Evolutionary conservation across 2,329 filamentous ascomycete genomes (phyloP).

Genomic region (Colletotrichum ledebouriae): DNA sequence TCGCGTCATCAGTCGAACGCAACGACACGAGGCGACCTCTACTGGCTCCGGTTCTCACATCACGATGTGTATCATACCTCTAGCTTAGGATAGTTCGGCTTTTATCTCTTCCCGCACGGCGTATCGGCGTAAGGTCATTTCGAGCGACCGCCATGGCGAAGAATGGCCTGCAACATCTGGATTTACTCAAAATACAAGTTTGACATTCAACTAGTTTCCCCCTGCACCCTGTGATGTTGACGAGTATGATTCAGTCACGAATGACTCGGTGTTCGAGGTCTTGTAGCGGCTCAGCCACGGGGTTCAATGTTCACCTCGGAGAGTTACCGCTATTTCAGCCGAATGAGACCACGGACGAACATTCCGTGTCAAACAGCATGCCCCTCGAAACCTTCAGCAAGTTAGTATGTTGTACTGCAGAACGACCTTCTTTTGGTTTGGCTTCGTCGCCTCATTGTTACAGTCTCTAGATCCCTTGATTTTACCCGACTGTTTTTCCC

Average conservation of each 20-base stretch:
- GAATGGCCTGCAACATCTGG: slow-evolving; percentile 24
- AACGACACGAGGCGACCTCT: slow-evolving; percentile 20
- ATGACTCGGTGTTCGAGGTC: background rate
- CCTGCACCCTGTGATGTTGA: background rate
- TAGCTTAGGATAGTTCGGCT: slow-evolving; percentile 40
- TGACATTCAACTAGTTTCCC: background rate
- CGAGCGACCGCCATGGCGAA: slow-evolving; percentile 27
- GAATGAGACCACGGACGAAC: slow-evolving; percentile 33
- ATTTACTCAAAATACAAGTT: slow-evolving; percentile 9
- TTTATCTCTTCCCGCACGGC: slow-evolving; percentile 36
- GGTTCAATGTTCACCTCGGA: slow-evolving; percentile 9
- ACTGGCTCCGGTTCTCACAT: slow-evolving; percentile 22
- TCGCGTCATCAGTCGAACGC: slow-evolving; percentile 1
- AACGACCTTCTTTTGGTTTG: slow-evolving; percentile 3
- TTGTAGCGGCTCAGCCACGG: slow-evolving; percentile 15
- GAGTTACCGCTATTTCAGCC: slow-evolving; percentile 32
- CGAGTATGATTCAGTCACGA: background rate
- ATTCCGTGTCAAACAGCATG: slow-evolving; percentile 16
- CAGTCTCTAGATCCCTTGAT: slow-evolving; percentile 12
- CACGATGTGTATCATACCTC: slow-evolving; percentile 34
- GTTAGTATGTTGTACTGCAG: slow-evolving; percentile 10
- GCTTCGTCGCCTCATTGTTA: slow-evolving; percentile 24
- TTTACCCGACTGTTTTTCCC: slow-evolving; percentile 1
- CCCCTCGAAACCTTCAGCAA: slow-evolving; percentile 16
- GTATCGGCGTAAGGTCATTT: slow-evolving; percentile 41